Evolutionary conservation across 202 grass and related monocot species (phyloP), one percentile per base, ranked within the genome.

Genomic region (Carex sylvatica): DNA sequence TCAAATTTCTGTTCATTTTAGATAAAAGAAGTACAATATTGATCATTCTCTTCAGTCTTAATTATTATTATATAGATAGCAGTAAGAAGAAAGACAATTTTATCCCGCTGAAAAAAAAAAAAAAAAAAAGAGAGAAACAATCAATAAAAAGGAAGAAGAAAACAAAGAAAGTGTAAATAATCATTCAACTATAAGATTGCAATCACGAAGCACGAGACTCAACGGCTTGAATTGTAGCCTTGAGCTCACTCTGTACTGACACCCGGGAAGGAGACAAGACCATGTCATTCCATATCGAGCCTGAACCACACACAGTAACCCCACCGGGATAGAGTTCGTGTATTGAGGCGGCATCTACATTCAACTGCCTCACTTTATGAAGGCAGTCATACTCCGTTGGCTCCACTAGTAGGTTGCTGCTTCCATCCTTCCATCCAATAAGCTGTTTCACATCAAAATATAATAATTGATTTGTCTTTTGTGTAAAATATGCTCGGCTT

Each of bases 381-480:
- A 98, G 84, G 85, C 95, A 95, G 19, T 78, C 80, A 76, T 95
- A 86, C 84, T 93, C 87, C 1, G n/a, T 16, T 2, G 88, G 87
- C 35, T 98, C 91, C 65, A 95, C 95, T 26, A 98, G 87, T 74
- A 98, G 83, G 66, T 84, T 84, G 71, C 83, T 85, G 72, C 12
- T 52, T 3, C 84, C 90, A 55, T 94, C 92, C 86, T 95, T 98
- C 92, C 95, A 90, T 9, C 87, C 95, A 76, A 98, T 93, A 12
- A 98, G 84, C 87, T 93, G 61, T 61, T 28, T 55, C 5, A 51
- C 13, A 61, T 78, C 2, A 33, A 54, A 70, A 73, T 24, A 78
- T 40, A 61, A 54, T n/a, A 49, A 23, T 59, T 20, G 19, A 61
- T 23, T 61, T 22, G n/a, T 23, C 58, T 61, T 61, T 61, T 61